These are phyloP conservation scores for Pyrenochaeta sp. DNA, from an alignment of 2,329 filamentous ascomycete genomes.

Conservation along the genomic window DNA sequence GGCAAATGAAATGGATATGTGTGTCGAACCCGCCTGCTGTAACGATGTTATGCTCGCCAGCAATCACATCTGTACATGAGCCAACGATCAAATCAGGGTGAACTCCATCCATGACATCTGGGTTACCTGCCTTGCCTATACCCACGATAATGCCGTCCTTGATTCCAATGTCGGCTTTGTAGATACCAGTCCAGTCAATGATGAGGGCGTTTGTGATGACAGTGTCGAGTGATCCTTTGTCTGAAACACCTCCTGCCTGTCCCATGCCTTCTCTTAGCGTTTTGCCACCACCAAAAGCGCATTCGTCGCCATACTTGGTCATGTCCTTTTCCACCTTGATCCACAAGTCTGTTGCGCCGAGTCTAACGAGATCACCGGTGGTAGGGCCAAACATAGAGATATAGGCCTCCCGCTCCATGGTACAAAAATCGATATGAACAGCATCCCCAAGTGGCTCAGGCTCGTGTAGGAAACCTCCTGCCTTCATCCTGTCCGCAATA, in stretches of 20 bases:
- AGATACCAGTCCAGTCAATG: constrained; percentile 90
- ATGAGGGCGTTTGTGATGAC: constrained; percentile 90
- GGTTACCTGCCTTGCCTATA: constrained; percentile 94
- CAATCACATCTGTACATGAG: constrained; percentile 88
- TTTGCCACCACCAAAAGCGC: constrained; percentile 94
- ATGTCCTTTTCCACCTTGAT: constrained; percentile 86
- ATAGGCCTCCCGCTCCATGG: constrained; percentile 81
- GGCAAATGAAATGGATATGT: constrained; percentile 94
- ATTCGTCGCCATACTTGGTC: constrained; percentile 89
- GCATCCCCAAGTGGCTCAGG: constrained; percentile 69
- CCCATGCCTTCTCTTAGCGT: constrained; percentile 95
- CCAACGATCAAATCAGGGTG: constrained; percentile 80
- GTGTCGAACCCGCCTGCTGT: constrained; percentile 90
- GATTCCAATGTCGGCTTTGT: constrained; percentile 95
- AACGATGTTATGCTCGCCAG: constrained; percentile 87
- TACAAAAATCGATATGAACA: constrained; percentile 66
- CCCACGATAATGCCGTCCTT: constrained; percentile 85
- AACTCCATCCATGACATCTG: constrained; percentile 95
- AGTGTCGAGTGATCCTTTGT: constrained; percentile 78
- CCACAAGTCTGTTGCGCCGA: constrained; percentile 89
- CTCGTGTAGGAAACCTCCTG: constrained; percentile 79
- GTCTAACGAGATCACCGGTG: constrained; percentile 80
- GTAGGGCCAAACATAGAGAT: constrained; percentile 92
- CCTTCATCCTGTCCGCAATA: constrained; percentile 71
- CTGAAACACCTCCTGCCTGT: constrained; percentile 78